Evolutionary conservation across 345 rosid species (phyloP).

Genomic region (Heritiera littoralis): DNA sequence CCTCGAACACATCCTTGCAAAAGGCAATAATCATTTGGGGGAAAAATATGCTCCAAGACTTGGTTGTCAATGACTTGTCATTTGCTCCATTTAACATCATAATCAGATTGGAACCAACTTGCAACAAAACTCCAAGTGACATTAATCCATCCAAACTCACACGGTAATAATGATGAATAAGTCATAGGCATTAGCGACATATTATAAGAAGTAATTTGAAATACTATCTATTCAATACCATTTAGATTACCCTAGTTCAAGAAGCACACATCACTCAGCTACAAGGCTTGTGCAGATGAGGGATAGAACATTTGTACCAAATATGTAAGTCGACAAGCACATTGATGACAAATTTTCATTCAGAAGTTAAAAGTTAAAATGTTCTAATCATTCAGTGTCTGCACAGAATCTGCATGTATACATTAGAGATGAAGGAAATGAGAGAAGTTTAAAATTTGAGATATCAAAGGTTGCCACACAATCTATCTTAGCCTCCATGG

Average conservation of each 20-base stretch:
- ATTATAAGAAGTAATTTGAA: not conserved
- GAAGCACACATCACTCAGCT: not conserved
- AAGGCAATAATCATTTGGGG: not conserved
- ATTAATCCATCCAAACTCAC: not conserved
- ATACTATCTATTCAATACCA: not conserved
- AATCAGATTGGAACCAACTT: not conserved
- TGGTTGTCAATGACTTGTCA: not conserved
- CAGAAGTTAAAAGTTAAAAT: conserved; percentile 2
- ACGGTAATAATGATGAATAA: not conserved
- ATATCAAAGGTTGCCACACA: not conserved
- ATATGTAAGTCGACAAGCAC: not conserved
- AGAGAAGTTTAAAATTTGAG: not conserved
- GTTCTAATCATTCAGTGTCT: not conserved
- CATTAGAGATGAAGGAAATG: not conserved
- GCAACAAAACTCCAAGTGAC: not conserved
- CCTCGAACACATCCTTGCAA: not conserved
- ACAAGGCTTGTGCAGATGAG: not conserved
- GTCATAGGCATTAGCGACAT: not conserved
- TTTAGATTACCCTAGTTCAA: not conserved
- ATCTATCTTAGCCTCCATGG: not conserved
- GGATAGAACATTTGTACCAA: not conserved
- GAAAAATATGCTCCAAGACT: not conserved
- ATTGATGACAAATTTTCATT: not conserved
- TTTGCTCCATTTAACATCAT: not conserved
- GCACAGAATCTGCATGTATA: not conserved